phyloP scores from a whole-genome alignment of 306 rosid species.

The Carpinus viminea region DNA sequence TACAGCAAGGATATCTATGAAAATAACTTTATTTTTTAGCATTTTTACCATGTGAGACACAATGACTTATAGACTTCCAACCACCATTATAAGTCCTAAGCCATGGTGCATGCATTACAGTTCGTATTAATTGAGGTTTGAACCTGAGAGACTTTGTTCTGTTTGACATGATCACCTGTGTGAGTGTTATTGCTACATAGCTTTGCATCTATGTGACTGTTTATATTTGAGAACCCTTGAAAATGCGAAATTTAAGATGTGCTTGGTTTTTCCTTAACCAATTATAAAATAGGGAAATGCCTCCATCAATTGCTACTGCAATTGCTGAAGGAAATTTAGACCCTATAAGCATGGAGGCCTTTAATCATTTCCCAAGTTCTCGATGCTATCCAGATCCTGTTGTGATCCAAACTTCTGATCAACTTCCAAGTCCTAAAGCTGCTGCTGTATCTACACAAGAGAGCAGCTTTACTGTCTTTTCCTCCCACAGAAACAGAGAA shows the following conservation, averaged over 20 bases:
- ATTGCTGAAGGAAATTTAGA: constrained; percentile 86
- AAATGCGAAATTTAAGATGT: neutral
- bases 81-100: neutral
- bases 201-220: constrained; percentile 8
- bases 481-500: constrained; percentile 40
- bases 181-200: neutral
- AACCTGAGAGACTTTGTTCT: neutral
- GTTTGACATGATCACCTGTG: constrained; percentile 12
- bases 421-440: constrained; percentile 37
- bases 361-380: constrained; percentile 46
- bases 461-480: constrained; percentile 51
- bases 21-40: neutral
- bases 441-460: constrained; percentile 31
- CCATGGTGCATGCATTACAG: neutral
- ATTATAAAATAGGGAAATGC: constrained; percentile 58
- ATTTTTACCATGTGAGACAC: neutral
- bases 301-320: constrained; percentile 64
- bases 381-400: constrained; percentile 29
- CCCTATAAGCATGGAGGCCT: constrained; percentile 78
- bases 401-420: constrained; percentile 33
- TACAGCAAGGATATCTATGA: constrained; percentile 3
- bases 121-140: constrained; percentile 10
- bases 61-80: neutral
- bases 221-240: constrained; percentile 9
- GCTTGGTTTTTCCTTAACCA: constrained; percentile 45